Evolutionary conservation across 768 basidiomycete genomes (phyloP), one percentile per base, ranked within the genome.

Genomic region (Collybia sordida): DNA sequence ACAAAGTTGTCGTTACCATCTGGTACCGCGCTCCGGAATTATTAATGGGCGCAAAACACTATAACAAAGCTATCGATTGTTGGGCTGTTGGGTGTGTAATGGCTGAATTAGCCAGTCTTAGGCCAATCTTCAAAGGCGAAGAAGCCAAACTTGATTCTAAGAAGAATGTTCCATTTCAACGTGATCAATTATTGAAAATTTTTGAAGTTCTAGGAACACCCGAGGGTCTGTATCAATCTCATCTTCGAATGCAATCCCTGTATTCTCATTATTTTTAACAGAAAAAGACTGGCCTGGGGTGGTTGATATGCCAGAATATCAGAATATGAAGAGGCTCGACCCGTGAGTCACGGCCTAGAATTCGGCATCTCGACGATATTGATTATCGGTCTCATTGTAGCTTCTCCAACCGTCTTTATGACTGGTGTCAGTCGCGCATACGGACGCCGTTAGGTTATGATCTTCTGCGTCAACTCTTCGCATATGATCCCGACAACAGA

Each of bases 1-100:
- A 99, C 71, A 98, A 98, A 61, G 95, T 99, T 22, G 97, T 98
- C 28, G 97, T 99, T 11, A 99, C 97, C 0, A 98, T 99, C 62
- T 98, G 97, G 97, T 99, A 99, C 65, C 90, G 97, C 45, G 93
- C 93, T 6, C 97, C 97, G 0, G 97, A 99, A 64, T 82, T 99
- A 2, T 79, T 99, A 8, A 79, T 99, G 72, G 96, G 97, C 22
- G 93, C 96, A 0, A 93, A 94, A 55, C 97, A 99, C 68, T 99
- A 99, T 67, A 96, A 97, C 57, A 93, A 92, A 58, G 90, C 95
- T 3, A 86, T 98, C 35, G 94, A 99, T 64, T 85, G 93, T 47
- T 99, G 97, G 97, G 95, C 97, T 21, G 86, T 98, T 4, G 97
- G 95, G 0, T 99, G 97, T 64, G 98, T 99, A 38, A 88, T 96